Evolutionary conservation across 306 rosid species (phyloP).

Genomic region (Prunus campanulata): DNA sequence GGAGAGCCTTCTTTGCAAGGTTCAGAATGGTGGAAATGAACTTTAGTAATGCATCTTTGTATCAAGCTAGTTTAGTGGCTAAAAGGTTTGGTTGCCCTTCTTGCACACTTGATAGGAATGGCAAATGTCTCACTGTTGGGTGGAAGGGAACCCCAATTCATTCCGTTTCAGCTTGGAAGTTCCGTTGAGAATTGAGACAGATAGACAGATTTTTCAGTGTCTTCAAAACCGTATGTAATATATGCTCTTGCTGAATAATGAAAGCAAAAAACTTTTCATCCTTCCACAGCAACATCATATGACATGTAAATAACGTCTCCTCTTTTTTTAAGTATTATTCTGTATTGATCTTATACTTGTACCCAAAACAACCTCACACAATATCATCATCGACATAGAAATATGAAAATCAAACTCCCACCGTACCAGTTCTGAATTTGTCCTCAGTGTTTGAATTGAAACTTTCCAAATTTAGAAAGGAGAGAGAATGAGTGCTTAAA

Average conservation of each 20-base stretch:
- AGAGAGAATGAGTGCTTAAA: too few species aligned
- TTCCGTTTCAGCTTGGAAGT: conserved; percentile 77
- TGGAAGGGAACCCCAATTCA: conserved; percentile 79
- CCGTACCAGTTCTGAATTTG: background rate
- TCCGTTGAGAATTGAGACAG: conserved; percentile 25
- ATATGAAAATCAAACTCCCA: background rate
- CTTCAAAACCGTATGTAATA: background rate
- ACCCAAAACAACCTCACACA: background rate
- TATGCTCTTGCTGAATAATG: background rate
- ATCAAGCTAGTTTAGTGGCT: conserved; percentile 57
- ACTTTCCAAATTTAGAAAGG: background rate
- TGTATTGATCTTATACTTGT: background rate
- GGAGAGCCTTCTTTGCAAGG: conserved; percentile 76
- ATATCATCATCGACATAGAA: background rate
- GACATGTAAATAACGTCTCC: background rate
- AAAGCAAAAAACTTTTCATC: background rate
- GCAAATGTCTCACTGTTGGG: conserved; percentile 43
- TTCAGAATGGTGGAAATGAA: conserved; percentile 52
- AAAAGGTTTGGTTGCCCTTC: conserved; percentile 33
- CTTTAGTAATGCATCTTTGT: conserved; percentile 51
- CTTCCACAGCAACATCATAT: background rate
- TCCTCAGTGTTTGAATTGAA: background rate
- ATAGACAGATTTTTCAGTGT: too few species aligned
- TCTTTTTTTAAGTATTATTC: too few species aligned
- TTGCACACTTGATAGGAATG: conserved; percentile 50